Percentiles rank a stretch among this genome's conserved stretches.
phyloP scores from a whole-genome alignment of 169 alveolate species.

The Amoebophrya sp. region DNA sequence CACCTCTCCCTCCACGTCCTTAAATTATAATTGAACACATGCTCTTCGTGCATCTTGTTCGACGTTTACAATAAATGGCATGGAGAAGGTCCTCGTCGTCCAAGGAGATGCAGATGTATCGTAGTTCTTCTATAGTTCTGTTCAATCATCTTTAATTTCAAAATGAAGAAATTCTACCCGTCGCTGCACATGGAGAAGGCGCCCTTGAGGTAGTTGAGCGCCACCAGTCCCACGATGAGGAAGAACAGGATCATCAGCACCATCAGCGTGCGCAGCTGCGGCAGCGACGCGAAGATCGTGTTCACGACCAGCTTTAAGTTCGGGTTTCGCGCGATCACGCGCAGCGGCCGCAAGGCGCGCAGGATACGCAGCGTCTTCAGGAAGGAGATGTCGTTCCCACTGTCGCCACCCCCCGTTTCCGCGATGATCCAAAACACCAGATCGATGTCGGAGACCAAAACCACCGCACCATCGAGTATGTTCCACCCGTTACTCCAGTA shows the following conservation, averaged over 20 bases:
- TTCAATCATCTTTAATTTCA: too few relatives aligned
- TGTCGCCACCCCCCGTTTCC: neutral
- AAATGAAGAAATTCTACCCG: too few relatives aligned
- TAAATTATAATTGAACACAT: too few relatives aligned
- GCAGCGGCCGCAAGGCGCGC: slow-evolving; percentile 50
- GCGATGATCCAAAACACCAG: slow-evolving; percentile 6
- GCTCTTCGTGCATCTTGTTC: too few relatives aligned
- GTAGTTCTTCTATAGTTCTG: too few relatives aligned
- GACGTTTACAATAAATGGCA: too few relatives aligned
- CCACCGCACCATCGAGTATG: slow-evolving; percentile 33
- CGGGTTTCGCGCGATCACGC: slow-evolving; percentile 48
- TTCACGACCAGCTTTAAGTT: slow-evolving; percentile 45
- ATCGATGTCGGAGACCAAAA: slow-evolving; percentile 11
- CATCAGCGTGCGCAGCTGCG: slow-evolving; percentile 48
- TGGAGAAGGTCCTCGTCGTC: too few relatives aligned
- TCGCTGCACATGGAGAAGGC: slow-evolving; percentile 41
- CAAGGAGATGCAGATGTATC: too few relatives aligned
- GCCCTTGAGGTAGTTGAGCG: slow-evolving; percentile 47
- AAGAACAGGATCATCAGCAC: slow-evolving; percentile 44
- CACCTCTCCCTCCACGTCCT: too few relatives aligned
- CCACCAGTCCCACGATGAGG: slow-evolving; percentile 57
- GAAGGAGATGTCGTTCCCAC: neutral
- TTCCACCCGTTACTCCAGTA: slow-evolving; percentile 28
- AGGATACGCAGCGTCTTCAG: slow-evolving; percentile 44
- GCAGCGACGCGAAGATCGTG: slow-evolving; percentile 46